phyloP scores from a whole-genome alignment of 805 yeast species.

The Nakazawaea ernobii region DNA sequence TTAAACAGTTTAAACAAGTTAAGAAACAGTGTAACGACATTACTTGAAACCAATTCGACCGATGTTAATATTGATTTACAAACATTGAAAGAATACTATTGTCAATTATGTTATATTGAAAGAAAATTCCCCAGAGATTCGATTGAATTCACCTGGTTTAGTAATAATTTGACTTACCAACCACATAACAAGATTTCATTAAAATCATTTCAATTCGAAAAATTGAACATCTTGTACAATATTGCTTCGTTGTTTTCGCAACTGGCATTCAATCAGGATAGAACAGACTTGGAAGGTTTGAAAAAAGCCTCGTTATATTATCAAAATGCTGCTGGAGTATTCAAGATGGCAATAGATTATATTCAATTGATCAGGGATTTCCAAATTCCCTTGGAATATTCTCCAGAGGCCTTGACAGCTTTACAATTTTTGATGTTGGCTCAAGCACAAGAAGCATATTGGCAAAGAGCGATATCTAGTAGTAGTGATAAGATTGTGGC shows the following conservation, averaged over 20 bases:
- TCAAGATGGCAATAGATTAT: conserved; percentile 30
- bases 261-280: conserved; percentile 42
- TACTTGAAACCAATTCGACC: conserved; percentile 18
- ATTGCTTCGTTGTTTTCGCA: conserved; percentile 60
- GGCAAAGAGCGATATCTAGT: conserved; percentile 62
- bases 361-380: conserved; percentile 17
- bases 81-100: conserved; percentile 39
- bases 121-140: conserved; percentile 61
- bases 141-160: conserved; percentile 66
- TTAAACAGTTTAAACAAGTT: conserved; percentile 35
- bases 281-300: conserved; percentile 45
- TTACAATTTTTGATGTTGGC: conserved; percentile 57
- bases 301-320: conserved; percentile 59
- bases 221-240: conserved; percentile 59
- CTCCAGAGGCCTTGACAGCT: conserved; percentile 41
- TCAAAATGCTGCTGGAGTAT: conserved; percentile 70
- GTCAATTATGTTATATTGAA: conserved; percentile 35
- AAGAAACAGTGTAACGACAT: conserved; percentile 34
- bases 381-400: conserved; percentile 38
- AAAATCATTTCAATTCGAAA: conserved; percentile 53
- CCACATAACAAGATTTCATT: conserved; percentile 40
- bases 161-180: conserved; percentile 50
- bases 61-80: conserved; percentile 28
- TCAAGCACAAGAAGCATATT: conserved; percentile 82
- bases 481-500: conserved; percentile 59